phyloP scores from a whole-genome alignment of 345 rosid genomes.

The Dipteronia sinensis region DNA sequence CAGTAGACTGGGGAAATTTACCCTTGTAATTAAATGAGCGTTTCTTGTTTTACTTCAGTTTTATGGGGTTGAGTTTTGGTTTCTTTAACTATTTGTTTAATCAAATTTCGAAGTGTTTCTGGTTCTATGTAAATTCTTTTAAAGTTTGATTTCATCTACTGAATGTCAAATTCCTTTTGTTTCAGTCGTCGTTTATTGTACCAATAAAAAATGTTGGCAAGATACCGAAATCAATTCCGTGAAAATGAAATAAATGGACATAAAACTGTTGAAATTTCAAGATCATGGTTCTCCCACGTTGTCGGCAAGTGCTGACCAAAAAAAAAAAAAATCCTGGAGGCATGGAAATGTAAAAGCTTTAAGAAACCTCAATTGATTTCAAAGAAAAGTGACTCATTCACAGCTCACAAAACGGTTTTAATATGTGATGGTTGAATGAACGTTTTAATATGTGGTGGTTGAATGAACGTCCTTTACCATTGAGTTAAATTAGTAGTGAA shows the following conservation, averaged over 20 bases:
- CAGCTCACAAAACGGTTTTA: too few relatives aligned
- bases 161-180: not conserved
- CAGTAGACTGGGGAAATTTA: conserved; percentile 6
- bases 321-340: not conserved
- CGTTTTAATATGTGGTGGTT: too few relatives aligned
- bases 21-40: not conserved
- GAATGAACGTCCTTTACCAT: too few relatives aligned
- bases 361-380: not conserved
- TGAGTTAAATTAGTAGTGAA: too few relatives aligned
- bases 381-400: not conserved
- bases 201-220: not conserved
- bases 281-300: not conserved
- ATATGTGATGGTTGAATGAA: too few relatives aligned
- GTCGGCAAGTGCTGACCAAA: too few relatives aligned
- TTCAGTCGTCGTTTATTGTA: not conserved
- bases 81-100: not conserved
- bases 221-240: not conserved
- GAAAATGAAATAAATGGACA: not conserved
- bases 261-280: too few relatives aligned
- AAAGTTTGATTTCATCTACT: not conserved
- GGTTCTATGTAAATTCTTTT: not conserved
- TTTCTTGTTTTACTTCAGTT: not conserved
- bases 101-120: not conserved
- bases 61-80: not conserved
- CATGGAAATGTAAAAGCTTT: not conserved